Evolutionary conservation across 305 asterid species (phyloP), one percentile per base, ranked within the genome.

Genomic region (Fraxinus velutina): DNA sequence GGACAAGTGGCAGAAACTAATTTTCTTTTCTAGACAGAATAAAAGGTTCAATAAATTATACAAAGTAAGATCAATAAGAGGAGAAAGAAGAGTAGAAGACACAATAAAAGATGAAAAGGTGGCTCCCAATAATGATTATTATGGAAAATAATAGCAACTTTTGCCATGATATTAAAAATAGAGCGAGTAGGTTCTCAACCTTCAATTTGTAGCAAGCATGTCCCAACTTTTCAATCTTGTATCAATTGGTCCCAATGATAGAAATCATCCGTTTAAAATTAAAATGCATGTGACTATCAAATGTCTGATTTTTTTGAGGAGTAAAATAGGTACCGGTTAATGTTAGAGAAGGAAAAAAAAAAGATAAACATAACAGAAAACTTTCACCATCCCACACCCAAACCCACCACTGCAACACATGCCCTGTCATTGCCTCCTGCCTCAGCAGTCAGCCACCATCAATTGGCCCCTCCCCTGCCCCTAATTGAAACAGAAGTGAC

Each of bases 1-100:
- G 15, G 81, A 34, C 4, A 80, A 73, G 75, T 55, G 60, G 50
- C 39, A 75, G 73, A 55, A 75, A 42, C 29, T 4, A 71, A 55
- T 55, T 70, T 81, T 32, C 71, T 29, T 32, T 6, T 3, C 30
- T n/a, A 74, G 33, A 44, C 75, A 71, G 44, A 12, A 71, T 15
- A 32, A 32, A 70, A 21, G 30, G 75, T 9, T 68, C n/a, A 29
- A 27, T 15, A 68, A 30, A 12, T 19, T n/a, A 44, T 4, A 42
- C 50, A 6, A n/a, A 32, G 44, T 71, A 32, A 6, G 2, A 30
- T 71, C 24, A 32, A n/a, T 32, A 71, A 68, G 15, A 70, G 77
- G 77, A 70, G 32, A 79, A 66, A n/a, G 7, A 68, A 29, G 32
- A 29, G 32, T 29, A 29, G 32, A 29, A 9, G 50, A 2, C 32